These are phyloP conservation scores for Penicillium tannophilum DNA, from an alignment of 495 filamentous ascomycete species.

Conservation along the genomic window DNA sequence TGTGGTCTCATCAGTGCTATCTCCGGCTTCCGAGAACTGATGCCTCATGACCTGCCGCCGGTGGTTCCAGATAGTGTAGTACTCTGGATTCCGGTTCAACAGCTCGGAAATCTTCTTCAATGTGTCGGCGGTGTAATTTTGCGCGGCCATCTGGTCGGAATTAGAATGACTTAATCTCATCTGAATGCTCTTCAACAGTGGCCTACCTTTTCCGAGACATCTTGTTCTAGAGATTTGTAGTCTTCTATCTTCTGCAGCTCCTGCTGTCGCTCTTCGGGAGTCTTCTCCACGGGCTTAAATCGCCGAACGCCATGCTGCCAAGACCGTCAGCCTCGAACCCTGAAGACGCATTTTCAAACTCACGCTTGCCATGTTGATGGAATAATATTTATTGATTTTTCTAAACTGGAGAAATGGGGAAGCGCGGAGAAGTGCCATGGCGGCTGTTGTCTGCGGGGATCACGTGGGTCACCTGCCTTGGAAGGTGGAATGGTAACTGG, in stretches of 20 bases:
- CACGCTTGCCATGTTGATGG: conserved; percentile 48
- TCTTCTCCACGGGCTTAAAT: conserved; percentile 54
- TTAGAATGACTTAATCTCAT: not conserved
- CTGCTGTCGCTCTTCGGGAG: conserved; percentile 65
- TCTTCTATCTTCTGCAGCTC: conserved; percentile 76
- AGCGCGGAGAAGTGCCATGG: conserved; percentile 9
- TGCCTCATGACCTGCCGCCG: conserved; percentile 67
- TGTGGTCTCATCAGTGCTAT: conserved; percentile 20
- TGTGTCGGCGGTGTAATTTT: conserved; percentile 64
- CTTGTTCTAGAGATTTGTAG: conserved; percentile 71
- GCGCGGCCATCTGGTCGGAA: conserved; percentile 48
- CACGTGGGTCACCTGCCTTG: conserved; percentile 10
- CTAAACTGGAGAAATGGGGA: conserved; percentile 2
- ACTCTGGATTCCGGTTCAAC: conserved; percentile 88
- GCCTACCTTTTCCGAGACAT: conserved; percentile 61
- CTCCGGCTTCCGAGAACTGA: conserved; percentile 39
- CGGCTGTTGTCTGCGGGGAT: conserved; percentile 7
- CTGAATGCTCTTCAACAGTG: not conserved
- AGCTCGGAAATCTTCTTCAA: conserved; percentile 78
- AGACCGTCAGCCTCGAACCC: conserved; percentile 9
- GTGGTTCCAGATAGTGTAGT: conserved; percentile 98
- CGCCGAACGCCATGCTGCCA: conserved; percentile 77
- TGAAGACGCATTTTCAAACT: conserved; percentile 14
- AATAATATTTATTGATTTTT: conserved; percentile 1
- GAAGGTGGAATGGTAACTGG: not conserved